A percentile compares a stretch with the other conserved stretches of the same genome.
These are phyloP conservation scores for Penicillium sp. DNA, from an alignment of 2,329 filamentous ascomycete genomes.

Conservation along the genomic window DNA sequence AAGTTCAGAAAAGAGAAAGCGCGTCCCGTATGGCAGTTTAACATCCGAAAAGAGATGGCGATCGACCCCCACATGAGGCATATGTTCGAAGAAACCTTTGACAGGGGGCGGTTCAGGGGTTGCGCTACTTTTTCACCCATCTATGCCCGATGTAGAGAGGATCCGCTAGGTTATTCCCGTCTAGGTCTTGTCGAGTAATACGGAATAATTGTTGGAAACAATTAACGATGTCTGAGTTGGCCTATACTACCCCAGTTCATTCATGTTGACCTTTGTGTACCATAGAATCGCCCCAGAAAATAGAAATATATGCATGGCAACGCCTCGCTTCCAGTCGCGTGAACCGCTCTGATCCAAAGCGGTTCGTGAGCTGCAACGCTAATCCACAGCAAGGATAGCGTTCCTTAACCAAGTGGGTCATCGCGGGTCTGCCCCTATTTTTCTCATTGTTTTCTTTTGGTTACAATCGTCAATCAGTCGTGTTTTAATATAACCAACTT, in stretches of 20 bases:
- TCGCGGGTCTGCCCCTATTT: conserved; percentile 12
- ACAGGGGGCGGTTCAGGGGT: conserved; percentile 26
- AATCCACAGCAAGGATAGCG: conserved; percentile 5
- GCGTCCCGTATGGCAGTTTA: not conserved
- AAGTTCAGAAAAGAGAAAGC: not conserved
- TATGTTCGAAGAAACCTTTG: conserved; percentile 19
- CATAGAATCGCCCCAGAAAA: not conserved
- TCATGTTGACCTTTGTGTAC: not conserved
- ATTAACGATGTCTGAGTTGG: not conserved
- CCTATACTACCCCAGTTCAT: not conserved
- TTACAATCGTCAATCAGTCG: not conserved
- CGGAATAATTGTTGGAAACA: not conserved
- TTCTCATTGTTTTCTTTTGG: not conserved
- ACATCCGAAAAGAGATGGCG: conserved; percentile 7
- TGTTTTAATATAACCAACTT: not conserved
- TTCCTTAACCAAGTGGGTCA: conserved; percentile 1
- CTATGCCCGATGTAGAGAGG: conserved; percentile 11
- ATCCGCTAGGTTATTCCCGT: conserved; percentile 7
- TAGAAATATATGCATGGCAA: not conserved
- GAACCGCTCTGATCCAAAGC: not conserved
- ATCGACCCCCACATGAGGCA: conserved; percentile 23
- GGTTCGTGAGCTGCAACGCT: conserved; percentile 18
- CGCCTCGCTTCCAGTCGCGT: not conserved
- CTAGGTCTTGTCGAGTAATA: not conserved
- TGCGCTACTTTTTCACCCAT: conserved; percentile 8